Base-by-base conservation (phyloP, 148 eudicot genomes). In the Rhododendron williamsianum region DNA sequence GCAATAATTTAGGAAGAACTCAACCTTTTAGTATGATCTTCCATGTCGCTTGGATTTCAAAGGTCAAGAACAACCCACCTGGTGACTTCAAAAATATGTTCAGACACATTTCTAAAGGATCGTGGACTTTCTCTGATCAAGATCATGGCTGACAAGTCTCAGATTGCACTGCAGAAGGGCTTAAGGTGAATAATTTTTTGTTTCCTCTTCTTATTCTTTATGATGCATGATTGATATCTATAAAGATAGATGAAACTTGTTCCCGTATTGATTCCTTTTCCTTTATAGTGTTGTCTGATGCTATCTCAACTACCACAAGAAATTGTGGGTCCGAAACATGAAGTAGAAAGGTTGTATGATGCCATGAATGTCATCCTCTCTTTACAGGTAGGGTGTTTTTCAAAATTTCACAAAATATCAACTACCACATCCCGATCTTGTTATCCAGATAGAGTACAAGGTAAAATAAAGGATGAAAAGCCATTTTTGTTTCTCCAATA, bases 81-180 rank as follows among this genome's bases (percentile, higher is more conserved):
- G 92, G 91, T 4, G 89, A 92, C 82, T 92, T 88, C 33, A 81
- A 19, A 76, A 76, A 81, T 51, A 91, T 91, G 95, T 84, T 90
- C 74, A 89, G 95, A 35, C 93, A 90, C 15, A 86, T 87, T 43
- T 80, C 87, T 16, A 93, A 91, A 85, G 95, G 94, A 35, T 82
- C 91, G 23, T 93, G 95, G 95, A 91, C 94, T 15, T 92, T 93
- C 51, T 87, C 91, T 6, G 86, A 78, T 54, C 91, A 84, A 83
- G 94, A 92, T 82, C 93, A 93, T 1, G 94, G 94, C 58, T 93
- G 94, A 94, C 91, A 90, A 83, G 91, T 91, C 1, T 92, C 95
- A 35, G 95, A 92, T 67, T 88, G 92, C 82, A 92, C 95, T 15
- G 92, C 95, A 0, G 93, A 93, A 84, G 92, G 89, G 9, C 74